Evolutionary conservation across 805 yeast species (phyloP).

Genomic region (Suhomyces kilbournensis): DNA sequence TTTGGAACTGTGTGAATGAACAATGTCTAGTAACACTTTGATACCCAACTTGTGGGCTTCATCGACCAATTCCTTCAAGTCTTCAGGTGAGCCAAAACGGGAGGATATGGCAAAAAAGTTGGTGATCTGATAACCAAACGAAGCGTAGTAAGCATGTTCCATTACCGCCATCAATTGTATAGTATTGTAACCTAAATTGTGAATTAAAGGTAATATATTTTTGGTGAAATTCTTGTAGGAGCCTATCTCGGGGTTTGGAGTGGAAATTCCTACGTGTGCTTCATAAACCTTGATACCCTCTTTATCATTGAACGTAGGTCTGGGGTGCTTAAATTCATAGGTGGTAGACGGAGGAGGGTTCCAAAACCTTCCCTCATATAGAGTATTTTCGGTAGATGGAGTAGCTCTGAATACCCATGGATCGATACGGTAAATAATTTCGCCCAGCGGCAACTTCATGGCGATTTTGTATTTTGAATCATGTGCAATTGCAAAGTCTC

Average conservation of each 20-base stretch:
- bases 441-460: constrained; percentile 64
- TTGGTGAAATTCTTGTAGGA: constrained; percentile 80
- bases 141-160: constrained; percentile 98
- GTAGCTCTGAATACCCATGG: constrained; percentile 89
- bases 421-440: constrained; percentile 74
- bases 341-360: constrained; percentile 52
- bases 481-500: constrained; percentile 70
- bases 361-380: constrained; percentile 92
- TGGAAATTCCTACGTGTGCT: constrained; percentile 93
- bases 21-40: constrained; percentile 83
- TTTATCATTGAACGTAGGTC: constrained; percentile 52
- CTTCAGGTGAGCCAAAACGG: constrained; percentile 94
- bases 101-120: constrained; percentile 88
- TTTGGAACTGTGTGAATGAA: constrained; percentile 94
- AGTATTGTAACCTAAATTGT: constrained; percentile 83
- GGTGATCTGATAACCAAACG: constrained; percentile 96
- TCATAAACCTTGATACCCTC: constrained; percentile 75
- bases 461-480: constrained; percentile 74
- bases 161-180: constrained; percentile 96
- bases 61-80: constrained; percentile 84
- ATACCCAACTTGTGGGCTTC: constrained; percentile 88
- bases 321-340: constrained; percentile 58
- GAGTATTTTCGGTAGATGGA: constrained; percentile 50
- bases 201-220: constrained; percentile 79
- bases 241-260: constrained; percentile 84